Evolutionary conservation across 108 stramenopile species (phyloP), one percentile per base, ranked within the genome.

Genomic region (Conticribra guillardii): DNA sequence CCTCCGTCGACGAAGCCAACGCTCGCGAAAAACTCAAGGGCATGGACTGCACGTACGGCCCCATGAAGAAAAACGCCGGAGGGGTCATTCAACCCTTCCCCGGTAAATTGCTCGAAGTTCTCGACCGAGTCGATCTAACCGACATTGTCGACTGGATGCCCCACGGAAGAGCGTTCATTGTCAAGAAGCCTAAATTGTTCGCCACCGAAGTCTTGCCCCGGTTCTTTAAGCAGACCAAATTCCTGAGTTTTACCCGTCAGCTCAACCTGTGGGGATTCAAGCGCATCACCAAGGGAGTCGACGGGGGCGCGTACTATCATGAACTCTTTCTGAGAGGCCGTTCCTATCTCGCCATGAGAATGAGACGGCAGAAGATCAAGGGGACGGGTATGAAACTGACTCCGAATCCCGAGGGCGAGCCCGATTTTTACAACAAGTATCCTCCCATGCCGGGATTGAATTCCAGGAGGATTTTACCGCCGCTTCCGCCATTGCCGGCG

Each of bases 191-290:
- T 1, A 85, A 90, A 45, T 24, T 64, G 2, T 92, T 96, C 63
- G 71, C 80, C 15, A 53, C 60, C 19, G 23, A 65, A 9, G 74
- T 90, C 33, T 69, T 90, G 47, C 85, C 89, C 2, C 71, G 79
- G 15, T 87, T 78, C 63, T 96, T 96, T 59, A 84, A 86, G 37
- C 95, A 93, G 57, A 83, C 87, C 27, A 89, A 88, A 59, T 92
- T 76, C 75, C 54, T 85, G 7, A 76, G 66, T 59, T 92, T 95
- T 71, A 80, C 87, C 27, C 74, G 93, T n/a, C 91, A 94, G 74
- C 78, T 94, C 49, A 89, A 90, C 45, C 71, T 90, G 34, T 90
- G 91, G 88, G 89, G 89, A 15, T 95, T 93, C 71, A 85, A 90
- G 52, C 82, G 88, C 49, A 81, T 93, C 33, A 83, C 75, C 16